These are phyloP conservation scores for Penicillium pulvis DNA, from an alignment of 495 filamentous ascomycete species.

Conservation along the genomic window DNA sequence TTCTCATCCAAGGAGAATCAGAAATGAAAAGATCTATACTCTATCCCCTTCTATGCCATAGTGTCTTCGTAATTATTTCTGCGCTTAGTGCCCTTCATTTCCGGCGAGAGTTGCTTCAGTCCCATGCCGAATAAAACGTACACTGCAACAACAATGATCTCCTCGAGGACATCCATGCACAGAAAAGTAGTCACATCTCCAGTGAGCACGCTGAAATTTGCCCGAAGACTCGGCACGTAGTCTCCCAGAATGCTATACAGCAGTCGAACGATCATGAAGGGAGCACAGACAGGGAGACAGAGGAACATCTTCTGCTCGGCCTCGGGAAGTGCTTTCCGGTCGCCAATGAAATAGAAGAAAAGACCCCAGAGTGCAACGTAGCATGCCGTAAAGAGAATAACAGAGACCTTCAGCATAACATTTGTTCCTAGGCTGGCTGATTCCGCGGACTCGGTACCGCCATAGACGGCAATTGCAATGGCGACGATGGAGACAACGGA, in stretches of 20 bases:
- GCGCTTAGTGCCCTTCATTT: not conserved
- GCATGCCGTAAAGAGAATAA: not conserved
- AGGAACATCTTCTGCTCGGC: not conserved
- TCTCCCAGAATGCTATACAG: constrained; percentile 1
- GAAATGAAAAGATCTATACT: not conserved
- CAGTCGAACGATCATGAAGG: not conserved
- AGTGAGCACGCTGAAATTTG: not conserved
- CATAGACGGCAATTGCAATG: not conserved
- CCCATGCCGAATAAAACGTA: not conserved
- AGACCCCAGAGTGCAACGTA: not conserved
- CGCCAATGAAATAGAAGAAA: not conserved
- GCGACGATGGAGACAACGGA: not conserved
- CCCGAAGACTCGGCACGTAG: not conserved
- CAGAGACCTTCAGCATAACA: not conserved
- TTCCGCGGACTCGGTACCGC: not conserved
- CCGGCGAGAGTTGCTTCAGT: not conserved
- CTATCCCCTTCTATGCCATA: not conserved
- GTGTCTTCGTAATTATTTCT: not conserved
- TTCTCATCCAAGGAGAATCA: not conserved
- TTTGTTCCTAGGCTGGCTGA: not conserved
- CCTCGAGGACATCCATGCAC: not conserved
- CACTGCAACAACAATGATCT: not conserved
- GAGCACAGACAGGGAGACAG: not conserved
- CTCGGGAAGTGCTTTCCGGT: not conserved
- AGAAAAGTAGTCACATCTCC: not conserved